Conservation (phyloP, 2,329 filamentous ascomycete species). For the Stemphylium lycopersici region DNA sequence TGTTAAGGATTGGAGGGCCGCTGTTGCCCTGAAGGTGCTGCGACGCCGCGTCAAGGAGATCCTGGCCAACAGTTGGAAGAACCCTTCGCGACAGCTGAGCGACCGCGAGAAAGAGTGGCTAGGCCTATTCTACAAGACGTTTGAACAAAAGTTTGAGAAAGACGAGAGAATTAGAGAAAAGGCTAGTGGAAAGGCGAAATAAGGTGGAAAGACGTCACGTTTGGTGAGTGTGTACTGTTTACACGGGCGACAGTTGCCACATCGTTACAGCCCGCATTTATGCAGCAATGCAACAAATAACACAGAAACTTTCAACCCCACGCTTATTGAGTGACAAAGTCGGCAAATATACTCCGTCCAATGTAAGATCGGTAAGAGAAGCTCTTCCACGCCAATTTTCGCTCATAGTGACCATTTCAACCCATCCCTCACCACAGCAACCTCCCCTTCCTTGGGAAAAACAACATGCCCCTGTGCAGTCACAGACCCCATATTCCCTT, state of each 20-base stretch:
- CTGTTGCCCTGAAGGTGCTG: slow-evolving; percentile 86
- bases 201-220: not conserved
- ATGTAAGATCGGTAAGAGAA: no score
- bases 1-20: slow-evolving; percentile 85
- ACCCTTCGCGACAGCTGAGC: slow-evolving; percentile 48
- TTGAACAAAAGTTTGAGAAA: slow-evolving; percentile 39
- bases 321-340: no score
- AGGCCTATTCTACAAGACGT: slow-evolving; percentile 41
- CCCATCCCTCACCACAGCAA: no score
- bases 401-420: no score
- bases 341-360: no score
- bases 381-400: no score
- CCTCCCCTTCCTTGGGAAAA: no score
- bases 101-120: slow-evolving; percentile 53
- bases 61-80: slow-evolving; percentile 71
- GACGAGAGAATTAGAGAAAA: slow-evolving; percentile 42
- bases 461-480: no score
- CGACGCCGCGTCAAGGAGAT: slow-evolving; percentile 76
- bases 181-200: slow-evolving; percentile 38
- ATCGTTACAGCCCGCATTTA: not conserved
- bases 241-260: not conserved
- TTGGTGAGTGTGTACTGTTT: not conserved
- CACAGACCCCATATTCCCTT: no score
- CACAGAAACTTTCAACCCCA: no score
- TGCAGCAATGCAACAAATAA: no score